Base-by-base conservation (phyloP, 2,329 filamentous ascomycete species). In the Botrytis cinerea region DNA sequence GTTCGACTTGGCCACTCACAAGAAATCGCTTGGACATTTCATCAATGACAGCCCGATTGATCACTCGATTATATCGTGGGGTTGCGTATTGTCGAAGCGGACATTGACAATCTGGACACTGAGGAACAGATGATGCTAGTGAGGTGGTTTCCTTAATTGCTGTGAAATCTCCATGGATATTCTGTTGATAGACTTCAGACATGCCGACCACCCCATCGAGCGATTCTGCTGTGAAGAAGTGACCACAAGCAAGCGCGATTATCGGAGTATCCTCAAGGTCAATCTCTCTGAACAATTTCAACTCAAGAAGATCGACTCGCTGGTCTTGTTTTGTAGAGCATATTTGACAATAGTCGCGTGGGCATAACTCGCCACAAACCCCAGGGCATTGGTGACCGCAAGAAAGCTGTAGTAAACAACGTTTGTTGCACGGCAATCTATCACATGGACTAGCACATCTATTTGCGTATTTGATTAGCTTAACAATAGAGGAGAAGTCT, bases 301-400 rank as follows among this genome's bases (percentile, higher is more conserved):
- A 82, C 78, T 85, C 82, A 25, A 91, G 82, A 35, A 88, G 84
- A 75, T 93, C 91, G 0, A 91, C 90, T 9, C 80, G 81, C 2
- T 82, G 79, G 45, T 86, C 80, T 0, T 84, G 81, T 7, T 81
- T 81, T 0, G 76, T 77, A 0, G 82, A 85, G 75, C 90, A 92
- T 0, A 77, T 71, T 70, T 92, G 89, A 76, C 91, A 93, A 75
- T 84, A 89, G 0, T 76, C 77, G 0, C 80, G 66, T 0, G 89
- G 90, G 73, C 91, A 93, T 0, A 73, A 74, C 78, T 93, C 91
- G 0, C 91, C 90, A 75, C 91, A 93, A 0, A 92, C 74, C 0
- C 87, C 88, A 0, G 90, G 90, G 82, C 88, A 93, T 78, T 84
- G 87, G 78, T 93, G 90, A 0, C 87, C 87, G 77, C 91, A 93